Base-by-base conservation (phyloP, 176 grass and related monocot species). In the Carex pumila region DNA sequence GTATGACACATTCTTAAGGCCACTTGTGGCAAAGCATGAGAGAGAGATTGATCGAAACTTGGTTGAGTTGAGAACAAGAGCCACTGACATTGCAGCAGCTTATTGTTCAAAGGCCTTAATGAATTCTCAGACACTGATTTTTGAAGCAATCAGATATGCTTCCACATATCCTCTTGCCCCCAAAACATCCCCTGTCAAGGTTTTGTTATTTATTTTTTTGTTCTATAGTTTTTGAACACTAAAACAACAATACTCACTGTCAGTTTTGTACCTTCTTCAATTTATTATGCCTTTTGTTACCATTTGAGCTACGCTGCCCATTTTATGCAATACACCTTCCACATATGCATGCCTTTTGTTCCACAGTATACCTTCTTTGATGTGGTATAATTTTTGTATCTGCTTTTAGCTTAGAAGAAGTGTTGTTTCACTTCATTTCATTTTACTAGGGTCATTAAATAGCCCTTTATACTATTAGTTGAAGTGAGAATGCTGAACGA, bases 1-100 rank as follows among this genome's bases (percentile, higher is more conserved):
- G 22, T 97, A 94, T 25, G 80, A 83, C 10, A 88, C 87, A 6
- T 94, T 83, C 85, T 82, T 93, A 6, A 90, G 72, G 15, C 92
- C 80, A 17, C 85, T 76, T 80, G 65, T 92, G 29, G 39, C 92
- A 21, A 84, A 80, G 85, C 84, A 95, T 65, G 95, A 93, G 86
- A 81, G 13, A 8, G 92, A 89, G 39, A 94, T 94, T 58, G 92
- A 94, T 82, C 85, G 85, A 0, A 80, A 61, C 63, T 81, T 91
- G 58, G 70, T 84, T 57, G 86, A 94, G 71, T 15, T 94, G 79
- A 88, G 62, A 84, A 65, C 86, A 77, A 79, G 87, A 39, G 90
- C 67, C 9, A 67, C 3, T 21, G 89, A 94, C 71, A 54, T 86
- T 29, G 71, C 79, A 53, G 41, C 89, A 63, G 32, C 83, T 17